These are phyloP conservation scores for Plasmodium cynomolgi DNA, from an alignment of 169 alveolate genomes.

Conservation along the genomic window DNA sequence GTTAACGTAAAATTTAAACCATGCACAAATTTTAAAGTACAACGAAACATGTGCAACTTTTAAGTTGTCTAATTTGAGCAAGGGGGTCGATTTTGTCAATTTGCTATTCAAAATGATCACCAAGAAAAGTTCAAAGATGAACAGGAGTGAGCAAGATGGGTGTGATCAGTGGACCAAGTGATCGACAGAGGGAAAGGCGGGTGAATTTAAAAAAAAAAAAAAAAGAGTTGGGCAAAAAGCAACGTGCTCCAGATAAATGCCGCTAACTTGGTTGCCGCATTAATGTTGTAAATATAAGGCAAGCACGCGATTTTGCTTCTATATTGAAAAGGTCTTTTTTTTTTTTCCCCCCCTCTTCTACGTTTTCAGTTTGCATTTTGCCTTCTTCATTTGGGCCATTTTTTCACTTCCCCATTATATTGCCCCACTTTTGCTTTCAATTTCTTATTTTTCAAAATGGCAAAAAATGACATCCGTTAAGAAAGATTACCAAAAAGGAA, in stretches of 20 bases:
- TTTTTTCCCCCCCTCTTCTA: background rate
- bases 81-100: background rate
- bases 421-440: background rate
- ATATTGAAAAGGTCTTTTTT: constrained; percentile 14
- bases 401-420: background rate
- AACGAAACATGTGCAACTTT: constrained; percentile 14
- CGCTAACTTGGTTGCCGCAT: constrained; percentile 18
- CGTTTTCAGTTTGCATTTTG: background rate
- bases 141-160: background rate
- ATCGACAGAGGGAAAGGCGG: background rate
- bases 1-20: background rate
- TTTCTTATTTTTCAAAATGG: background rate
- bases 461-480: background rate
- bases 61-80: constrained; percentile 24
- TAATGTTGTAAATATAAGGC: background rate
- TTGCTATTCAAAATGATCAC: background rate
- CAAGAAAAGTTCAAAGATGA: constrained; percentile 4
- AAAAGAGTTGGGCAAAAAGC: background rate
- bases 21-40: background rate
- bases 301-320: background rate
- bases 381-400: background rate
- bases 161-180: background rate
- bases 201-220: background rate
- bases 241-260: constrained; percentile 1
- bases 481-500: background rate